A percentile compares a stretch with the other conserved stretches of the same genome.
phyloP scores from a whole-genome alignment of 2,329 filamentous ascomycete genomes.

The Colletotrichum lupini region DNA sequence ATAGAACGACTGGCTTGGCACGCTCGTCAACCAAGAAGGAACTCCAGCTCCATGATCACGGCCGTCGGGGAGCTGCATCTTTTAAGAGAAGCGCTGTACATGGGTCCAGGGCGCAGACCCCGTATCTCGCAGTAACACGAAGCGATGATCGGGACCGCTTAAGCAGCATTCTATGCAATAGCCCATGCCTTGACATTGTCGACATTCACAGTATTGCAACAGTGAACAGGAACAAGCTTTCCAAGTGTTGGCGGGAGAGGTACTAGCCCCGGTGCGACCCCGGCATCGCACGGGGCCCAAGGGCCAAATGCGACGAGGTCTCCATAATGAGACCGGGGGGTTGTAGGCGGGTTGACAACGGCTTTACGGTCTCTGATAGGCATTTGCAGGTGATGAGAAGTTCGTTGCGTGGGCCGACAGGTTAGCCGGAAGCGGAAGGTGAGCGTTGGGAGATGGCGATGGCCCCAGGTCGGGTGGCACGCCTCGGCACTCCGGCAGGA shows the following conservation, averaged over 20 bases:
- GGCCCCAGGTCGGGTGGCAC: slow-evolving; percentile 4
- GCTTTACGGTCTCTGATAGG: slow-evolving; percentile 7
- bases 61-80: not conserved
- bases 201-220: not conserved
- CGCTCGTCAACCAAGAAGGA: slow-evolving; percentile 6
- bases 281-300: not conserved
- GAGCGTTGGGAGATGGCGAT: not conserved
- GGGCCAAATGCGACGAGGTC: not conserved
- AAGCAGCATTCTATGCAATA: not conserved
- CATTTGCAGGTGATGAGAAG: not conserved
- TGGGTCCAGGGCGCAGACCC: slow-evolving; percentile 7
- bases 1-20: not conserved
- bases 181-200: not conserved
- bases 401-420: slow-evolving; percentile 14
- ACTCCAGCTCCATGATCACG: not conserved
- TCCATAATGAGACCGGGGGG: not conserved
- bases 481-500: slow-evolving; percentile 24
- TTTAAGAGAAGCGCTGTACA: slow-evolving; percentile 4
- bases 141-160: not conserved
- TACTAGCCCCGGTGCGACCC: not conserved
- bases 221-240: slow-evolving; percentile 21
- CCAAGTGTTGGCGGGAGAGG: slow-evolving; percentile 17
- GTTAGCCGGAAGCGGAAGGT: slow-evolving; percentile 32
- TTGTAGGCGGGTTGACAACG: not conserved
- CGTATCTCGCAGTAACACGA: not conserved